A percentile compares a stretch with the other conserved stretches of the same genome.
These are phyloP conservation scores for Cyberlindnera lachancei DNA, from an alignment of 805 yeast genomes.

Conservation along the genomic window DNA sequence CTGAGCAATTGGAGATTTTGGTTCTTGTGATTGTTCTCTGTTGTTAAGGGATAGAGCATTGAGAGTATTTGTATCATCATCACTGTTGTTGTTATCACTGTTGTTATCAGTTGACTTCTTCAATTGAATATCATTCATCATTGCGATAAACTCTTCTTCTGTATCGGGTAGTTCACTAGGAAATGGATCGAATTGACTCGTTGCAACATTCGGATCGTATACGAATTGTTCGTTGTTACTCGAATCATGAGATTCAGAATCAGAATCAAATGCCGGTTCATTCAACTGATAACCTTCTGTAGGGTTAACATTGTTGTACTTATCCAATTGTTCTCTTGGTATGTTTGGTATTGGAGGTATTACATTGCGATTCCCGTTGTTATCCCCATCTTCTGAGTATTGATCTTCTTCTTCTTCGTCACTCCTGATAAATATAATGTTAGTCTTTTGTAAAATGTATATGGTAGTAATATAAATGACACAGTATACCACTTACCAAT, in stretches of 20 bases:
- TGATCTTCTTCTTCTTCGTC: too few relatives aligned
- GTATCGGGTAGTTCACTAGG: conserved; percentile 7
- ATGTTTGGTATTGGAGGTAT: too few relatives aligned
- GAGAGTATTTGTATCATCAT: neutral
- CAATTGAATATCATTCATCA: conserved; percentile 2
- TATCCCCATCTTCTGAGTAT: too few relatives aligned
- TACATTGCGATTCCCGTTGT: too few relatives aligned
- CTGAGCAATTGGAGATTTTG: conserved; percentile 1
- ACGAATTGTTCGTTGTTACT: conserved; percentile 1
- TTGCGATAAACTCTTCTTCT: conserved; percentile 2
- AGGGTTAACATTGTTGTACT: too few relatives aligned
- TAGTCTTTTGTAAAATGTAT: too few relatives aligned
- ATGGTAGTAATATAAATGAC: too few relatives aligned
- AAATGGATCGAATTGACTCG: conserved; percentile 10
- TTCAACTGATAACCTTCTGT: conserved; percentile 1
- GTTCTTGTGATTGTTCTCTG: neutral
- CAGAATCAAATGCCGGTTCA: conserved; percentile 2
- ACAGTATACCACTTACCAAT: conserved; percentile 32
- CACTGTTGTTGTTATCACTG: neutral
- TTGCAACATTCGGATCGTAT: conserved; percentile 9
- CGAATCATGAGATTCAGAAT: too few relatives aligned
- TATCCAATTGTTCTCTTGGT: too few relatives aligned
- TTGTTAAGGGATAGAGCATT: neutral
- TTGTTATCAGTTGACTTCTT: neutral
- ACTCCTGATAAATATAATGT: too few relatives aligned